Conservation (phyloP, 2,329 filamentous ascomycete species). For the Xenosphaeropsis pyriputrescens region DNA sequence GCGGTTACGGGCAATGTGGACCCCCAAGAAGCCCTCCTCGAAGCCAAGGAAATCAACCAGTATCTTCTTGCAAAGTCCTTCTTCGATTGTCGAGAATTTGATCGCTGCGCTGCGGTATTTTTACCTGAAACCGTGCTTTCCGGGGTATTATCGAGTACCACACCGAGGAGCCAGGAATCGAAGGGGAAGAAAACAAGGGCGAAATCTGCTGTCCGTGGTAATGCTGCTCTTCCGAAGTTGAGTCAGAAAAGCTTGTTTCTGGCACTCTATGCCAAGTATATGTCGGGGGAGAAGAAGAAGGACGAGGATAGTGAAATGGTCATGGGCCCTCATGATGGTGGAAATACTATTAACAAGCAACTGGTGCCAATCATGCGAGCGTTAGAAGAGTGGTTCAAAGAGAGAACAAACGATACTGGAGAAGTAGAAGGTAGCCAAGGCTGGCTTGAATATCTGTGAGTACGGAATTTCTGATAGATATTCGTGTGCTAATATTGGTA, state of each 20-base stretch:
- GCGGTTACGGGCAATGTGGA: conserved; percentile 44
- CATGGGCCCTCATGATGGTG: conserved; percentile 80
- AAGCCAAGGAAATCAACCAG: conserved; percentile 64
- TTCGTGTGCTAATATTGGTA: conserved; percentile 14
- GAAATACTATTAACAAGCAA: conserved; percentile 74
- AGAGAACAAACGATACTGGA: conserved; percentile 41
- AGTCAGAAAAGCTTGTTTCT: conserved; percentile 91
- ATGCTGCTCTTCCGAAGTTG: conserved; percentile 32
- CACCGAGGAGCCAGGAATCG: conserved; percentile 29
- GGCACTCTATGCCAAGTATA: conserved; percentile 79
- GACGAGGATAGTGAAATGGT: conserved; percentile 97
- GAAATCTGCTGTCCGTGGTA: conserved; percentile 3
- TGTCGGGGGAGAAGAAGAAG: conserved; percentile 89
- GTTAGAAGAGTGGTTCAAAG: conserved; percentile 67
- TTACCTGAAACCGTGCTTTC: conserved; percentile 68
- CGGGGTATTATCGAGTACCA: conserved; percentile 36
- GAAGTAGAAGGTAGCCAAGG: conserved; percentile 57
- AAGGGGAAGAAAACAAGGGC: conserved; percentile 46
- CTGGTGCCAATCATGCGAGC: conserved; percentile 60
- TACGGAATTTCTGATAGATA: conserved; percentile 1
- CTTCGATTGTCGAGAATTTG: conserved; percentile 90
- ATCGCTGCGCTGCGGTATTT: conserved; percentile 83
- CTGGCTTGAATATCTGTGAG: conserved; percentile 77
- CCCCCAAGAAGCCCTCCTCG: conserved; percentile 57
- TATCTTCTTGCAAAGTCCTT: conserved; percentile 87